Percentiles rank a stretch among this genome's conserved stretches.
Evolutionary conservation across 1,284 basidiomycete genomes (phyloP).

Genomic region (Sparassis latifolia): DNA sequence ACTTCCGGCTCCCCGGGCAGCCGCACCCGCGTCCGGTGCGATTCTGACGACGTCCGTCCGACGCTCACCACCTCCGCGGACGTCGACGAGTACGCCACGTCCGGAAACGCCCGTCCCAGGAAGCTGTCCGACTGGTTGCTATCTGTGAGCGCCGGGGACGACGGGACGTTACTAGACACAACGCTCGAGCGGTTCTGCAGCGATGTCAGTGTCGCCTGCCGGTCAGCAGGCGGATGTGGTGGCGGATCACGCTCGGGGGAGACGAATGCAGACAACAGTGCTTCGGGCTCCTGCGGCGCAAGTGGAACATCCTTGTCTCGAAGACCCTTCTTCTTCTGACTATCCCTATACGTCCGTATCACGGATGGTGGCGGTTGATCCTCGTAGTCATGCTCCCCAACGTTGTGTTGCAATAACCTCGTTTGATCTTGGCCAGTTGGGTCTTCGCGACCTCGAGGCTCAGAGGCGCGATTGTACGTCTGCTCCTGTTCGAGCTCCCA

Average conservation of each 20-base stretch:
- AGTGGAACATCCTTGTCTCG: slow-evolving; percentile 5
- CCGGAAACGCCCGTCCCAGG: slow-evolving; percentile 20
- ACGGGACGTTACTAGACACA: not conserved
- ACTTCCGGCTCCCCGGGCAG: slow-evolving; percentile 10
- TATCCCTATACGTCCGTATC: slow-evolving; percentile 27
- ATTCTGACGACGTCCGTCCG: slow-evolving; percentile 17
- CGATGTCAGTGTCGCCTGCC: not conserved
- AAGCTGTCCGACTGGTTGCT: slow-evolving; percentile 19
- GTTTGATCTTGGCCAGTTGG: slow-evolving; percentile 10
- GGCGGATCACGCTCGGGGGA: not conserved
- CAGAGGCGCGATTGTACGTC: slow-evolving; percentile 2
- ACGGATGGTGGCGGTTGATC: slow-evolving; percentile 36
- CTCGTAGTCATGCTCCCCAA: slow-evolving; percentile 27
- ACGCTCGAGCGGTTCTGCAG: not conserved
- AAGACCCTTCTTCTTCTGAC: slow-evolving; percentile 7
- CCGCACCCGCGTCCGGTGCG: slow-evolving; percentile 16
- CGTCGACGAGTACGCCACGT: slow-evolving; percentile 13
- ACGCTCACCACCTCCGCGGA: slow-evolving; percentile 13
- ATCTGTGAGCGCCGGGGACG: not conserved
- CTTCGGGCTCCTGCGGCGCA: slow-evolving; percentile 2
- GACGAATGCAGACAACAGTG: slow-evolving; percentile 8
- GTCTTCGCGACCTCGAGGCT: slow-evolving; percentile 9
- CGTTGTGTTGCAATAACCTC: not conserved
- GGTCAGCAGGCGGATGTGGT: not conserved
- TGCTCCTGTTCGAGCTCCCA: slow-evolving; percentile 13